These are phyloP conservation scores for Usnea hakonensis DNA, from an alignment of 495 filamentous ascomycete genomes.

Conservation along the genomic window DNA sequence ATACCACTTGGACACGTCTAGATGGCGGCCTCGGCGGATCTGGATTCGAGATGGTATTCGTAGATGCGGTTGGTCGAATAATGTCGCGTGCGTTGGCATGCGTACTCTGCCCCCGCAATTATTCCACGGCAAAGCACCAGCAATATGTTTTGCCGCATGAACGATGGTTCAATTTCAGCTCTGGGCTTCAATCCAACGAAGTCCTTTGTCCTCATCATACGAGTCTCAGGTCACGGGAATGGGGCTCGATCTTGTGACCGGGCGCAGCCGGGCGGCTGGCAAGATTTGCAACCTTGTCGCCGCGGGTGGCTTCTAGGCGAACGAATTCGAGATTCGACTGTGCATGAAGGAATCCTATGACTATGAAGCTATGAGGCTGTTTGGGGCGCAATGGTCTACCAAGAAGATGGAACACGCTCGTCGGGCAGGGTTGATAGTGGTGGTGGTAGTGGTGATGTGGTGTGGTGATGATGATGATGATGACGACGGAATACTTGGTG, in stretches of 20 bases:
- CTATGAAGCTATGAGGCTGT: no score
- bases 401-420: not conserved
- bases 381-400: not conserved
- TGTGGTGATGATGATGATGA: not conserved
- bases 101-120: not conserved
- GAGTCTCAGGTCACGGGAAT: no score
- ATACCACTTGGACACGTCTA: not conserved
- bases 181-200: not conserved
- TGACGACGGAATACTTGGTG: no score
- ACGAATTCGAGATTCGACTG: no score
- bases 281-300: no score
- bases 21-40: not conserved
- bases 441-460: not conserved
- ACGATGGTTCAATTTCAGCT: not conserved
- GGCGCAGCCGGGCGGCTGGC: no score
- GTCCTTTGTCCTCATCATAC: no score
- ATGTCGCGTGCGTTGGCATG: not conserved
- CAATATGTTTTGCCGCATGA: not conserved
- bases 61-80: not conserved
- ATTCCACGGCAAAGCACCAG: no score
- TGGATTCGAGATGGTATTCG: not conserved
- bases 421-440: not conserved
- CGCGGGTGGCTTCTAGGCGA: no score
- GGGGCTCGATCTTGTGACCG: no score
- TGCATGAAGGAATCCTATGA: no score